phyloP scores from a whole-genome alignment of 805 yeast species.

The Jamesozyma lodderae region DNA sequence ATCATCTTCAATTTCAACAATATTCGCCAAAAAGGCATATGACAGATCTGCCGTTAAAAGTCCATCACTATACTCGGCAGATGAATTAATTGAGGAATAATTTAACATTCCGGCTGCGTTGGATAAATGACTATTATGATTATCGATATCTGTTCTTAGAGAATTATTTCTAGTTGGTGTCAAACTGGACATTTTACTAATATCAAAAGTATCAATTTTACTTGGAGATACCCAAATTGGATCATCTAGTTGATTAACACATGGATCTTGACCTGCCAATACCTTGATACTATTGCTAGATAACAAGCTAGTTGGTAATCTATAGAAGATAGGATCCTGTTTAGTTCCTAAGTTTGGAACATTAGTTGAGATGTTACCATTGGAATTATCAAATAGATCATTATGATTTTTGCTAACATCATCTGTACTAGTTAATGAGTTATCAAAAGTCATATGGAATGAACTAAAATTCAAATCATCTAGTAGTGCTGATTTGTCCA shows the following conservation, averaged over 20 bases:
- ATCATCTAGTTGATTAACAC: constrained; percentile 24
- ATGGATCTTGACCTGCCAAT: background rate
- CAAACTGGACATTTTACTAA: constrained; percentile 5
- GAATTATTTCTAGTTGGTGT: background rate
- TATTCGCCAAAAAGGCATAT: constrained; percentile 36
- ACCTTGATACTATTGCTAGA: constrained; percentile 4
- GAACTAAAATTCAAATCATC: constrained; percentile 29
- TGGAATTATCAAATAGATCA: too few species aligned
- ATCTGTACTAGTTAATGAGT: background rate
- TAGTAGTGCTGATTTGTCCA: constrained; percentile 6
- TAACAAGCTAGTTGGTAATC: constrained; percentile 9
- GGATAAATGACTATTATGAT: too few species aligned
- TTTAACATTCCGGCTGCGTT: too few species aligned
- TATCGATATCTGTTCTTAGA: too few species aligned
- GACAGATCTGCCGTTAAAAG: constrained; percentile 31
- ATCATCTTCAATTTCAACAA: constrained; percentile 12
- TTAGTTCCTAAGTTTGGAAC: background rate
- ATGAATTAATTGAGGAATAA: too few species aligned
- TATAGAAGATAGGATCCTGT: constrained; percentile 6
- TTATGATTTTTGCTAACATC: background rate
- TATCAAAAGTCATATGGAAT: constrained; percentile 26
- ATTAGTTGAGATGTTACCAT: background rate
- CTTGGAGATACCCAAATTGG: constrained; percentile 31
- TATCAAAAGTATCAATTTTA: constrained; percentile 20
- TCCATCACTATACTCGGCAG: background rate